Conservation (phyloP, 345 rosid genomes). For the Gossypioides kirkii region DNA sequence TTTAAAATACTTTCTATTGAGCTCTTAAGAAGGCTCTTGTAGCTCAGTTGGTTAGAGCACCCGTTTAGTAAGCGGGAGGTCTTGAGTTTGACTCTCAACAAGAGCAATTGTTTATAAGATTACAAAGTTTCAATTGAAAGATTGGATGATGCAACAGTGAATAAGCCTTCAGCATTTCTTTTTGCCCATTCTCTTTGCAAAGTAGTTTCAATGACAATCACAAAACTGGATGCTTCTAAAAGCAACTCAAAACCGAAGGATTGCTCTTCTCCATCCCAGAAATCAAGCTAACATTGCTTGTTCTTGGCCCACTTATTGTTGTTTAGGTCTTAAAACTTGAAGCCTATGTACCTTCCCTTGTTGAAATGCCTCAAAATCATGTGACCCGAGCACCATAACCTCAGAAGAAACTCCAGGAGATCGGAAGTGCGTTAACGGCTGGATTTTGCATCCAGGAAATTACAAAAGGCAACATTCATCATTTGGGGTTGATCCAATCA, state of each 20-base stretch:
- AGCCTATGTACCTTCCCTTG: neutral
- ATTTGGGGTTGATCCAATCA: neutral
- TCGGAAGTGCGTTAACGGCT: neutral
- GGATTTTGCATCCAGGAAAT: neutral
- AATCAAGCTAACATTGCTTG: neutral
- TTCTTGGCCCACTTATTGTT: neutral
- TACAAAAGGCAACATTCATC: neutral
- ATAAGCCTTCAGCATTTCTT: fast-evolving
- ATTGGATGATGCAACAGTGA: no score
- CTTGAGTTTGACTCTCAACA: constrained; percentile 74
- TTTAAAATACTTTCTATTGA: no score
- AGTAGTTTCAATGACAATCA: constrained; percentile 22
- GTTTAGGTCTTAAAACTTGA: no score
- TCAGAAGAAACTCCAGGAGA: neutral
- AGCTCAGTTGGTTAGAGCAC: constrained; percentile 99
- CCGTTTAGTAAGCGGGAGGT: constrained; percentile 92
- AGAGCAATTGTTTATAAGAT: no score
- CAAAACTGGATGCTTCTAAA: constrained; percentile 8
- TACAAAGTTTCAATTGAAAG: no score
- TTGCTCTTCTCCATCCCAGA: neutral
- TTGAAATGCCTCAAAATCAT: neutral
- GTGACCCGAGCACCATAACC: constrained; percentile 9
- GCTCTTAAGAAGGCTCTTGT: constrained; percentile 40
- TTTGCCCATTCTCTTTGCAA: neutral
- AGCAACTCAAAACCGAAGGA: neutral